Percentiles rank a stretch among this genome's conserved stretches.
Evolutionary conservation across 2,329 filamentous ascomycete species (phyloP).

Genomic region (Aureobasidium zeae): DNA sequence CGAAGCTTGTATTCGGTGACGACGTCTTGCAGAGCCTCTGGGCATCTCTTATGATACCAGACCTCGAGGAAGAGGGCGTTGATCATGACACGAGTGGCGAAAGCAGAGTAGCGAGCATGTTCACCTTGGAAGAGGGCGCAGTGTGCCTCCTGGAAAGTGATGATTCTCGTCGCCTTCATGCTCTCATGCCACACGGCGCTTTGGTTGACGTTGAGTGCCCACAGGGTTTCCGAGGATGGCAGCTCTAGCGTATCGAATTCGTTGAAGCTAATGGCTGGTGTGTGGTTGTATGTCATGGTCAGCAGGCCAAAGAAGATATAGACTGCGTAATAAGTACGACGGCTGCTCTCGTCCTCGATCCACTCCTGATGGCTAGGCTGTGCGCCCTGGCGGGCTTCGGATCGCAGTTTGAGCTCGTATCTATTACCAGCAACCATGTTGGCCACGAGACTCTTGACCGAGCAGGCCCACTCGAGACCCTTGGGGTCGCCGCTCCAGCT

Average conservation of each 20-base stretch:
- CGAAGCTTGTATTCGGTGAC: conserved; percentile 97
- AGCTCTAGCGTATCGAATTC: conserved; percentile 91
- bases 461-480: conserved; percentile 96
- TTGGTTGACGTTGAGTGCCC: conserved; percentile 75
- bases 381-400: conserved; percentile 70
- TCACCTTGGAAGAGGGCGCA: conserved; percentile 94
- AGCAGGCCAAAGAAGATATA: conserved; percentile 98
- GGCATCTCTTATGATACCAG: conserved; percentile 97
- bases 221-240: conserved; percentile 86
- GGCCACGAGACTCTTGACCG: conserved; percentile 92
- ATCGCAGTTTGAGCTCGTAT: conserved; percentile 89
- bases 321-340: conserved; percentile 93
- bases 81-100: conserved; percentile 96
- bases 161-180: conserved; percentile 58
- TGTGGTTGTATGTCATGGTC: conserved; percentile 95
- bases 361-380: conserved; percentile 77
- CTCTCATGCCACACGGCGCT: conserved; percentile 78
- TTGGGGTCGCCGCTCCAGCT: conserved; percentile 99
- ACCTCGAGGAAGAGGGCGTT: conserved; percentile 97
- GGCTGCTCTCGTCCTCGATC: conserved; percentile 94
- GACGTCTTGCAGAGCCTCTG: conserved; percentile 93
- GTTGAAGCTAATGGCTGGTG: conserved; percentile 94
- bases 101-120: conserved; percentile 83
- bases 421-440: conserved; percentile 98
- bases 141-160: conserved; percentile 89